Conservation (phyloP, 2,329 filamentous ascomycete species). For the Stagonosporopsis tanaceti region DNA sequence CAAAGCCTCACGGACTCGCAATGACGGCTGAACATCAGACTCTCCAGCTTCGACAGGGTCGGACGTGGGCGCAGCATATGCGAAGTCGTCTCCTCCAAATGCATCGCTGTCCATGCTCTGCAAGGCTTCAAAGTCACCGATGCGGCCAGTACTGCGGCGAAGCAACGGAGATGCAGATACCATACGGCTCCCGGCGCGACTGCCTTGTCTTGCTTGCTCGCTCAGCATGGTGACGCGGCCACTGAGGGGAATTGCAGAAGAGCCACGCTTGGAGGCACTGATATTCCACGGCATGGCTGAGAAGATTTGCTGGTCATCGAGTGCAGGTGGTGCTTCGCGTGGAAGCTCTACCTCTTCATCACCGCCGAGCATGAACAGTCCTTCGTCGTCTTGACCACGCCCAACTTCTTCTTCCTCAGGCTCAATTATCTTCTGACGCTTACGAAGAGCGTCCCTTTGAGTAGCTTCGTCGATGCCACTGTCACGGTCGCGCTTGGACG, state of each 20-base stretch:
- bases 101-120: conserved; percentile 41
- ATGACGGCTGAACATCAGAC: conserved; percentile 23
- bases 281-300: conserved; percentile 75
- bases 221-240: conserved; percentile 52
- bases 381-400: conserved; percentile 48
- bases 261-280: conserved; percentile 63
- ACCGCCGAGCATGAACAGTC: conserved; percentile 34
- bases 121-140: conserved; percentile 38
- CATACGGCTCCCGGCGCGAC: conserved; percentile 56
- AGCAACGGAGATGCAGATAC: conserved; percentile 69
- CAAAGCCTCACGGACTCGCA: conserved; percentile 61
- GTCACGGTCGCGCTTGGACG: conserved; percentile 46
- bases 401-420: conserved; percentile 44
- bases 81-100: conserved; percentile 30
- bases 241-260: conserved; percentile 53
- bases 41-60: conserved; percentile 22
- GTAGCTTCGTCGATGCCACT: conserved; percentile 46
- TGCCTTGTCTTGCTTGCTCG: conserved; percentile 47
- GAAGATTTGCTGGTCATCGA: conserved; percentile 73
- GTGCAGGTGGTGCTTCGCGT: conserved; percentile 69
- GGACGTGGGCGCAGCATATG: conserved; percentile 28
- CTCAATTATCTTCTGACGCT: conserved; percentile 43
- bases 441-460: conserved; percentile 42
- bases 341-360: conserved; percentile 71
- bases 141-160: conserved; percentile 54